These are phyloP conservation scores for Amylostereum chailletii DNA, from an alignment of 1,284 basidiomycete species.

Conservation along the genomic window DNA sequence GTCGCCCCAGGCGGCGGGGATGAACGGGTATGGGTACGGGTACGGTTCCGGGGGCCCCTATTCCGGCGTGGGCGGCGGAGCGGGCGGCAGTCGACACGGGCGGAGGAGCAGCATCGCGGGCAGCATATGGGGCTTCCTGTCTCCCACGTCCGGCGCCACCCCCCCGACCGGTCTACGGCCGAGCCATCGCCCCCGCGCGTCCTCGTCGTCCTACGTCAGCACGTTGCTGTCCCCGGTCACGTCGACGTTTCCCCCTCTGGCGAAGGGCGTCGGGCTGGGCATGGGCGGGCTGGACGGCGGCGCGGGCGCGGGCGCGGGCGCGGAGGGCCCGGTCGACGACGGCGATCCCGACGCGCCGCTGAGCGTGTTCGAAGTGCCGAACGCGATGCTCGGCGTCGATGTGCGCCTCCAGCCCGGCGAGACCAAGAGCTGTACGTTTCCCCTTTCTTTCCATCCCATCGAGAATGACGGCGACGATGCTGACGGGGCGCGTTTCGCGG, in stretches of 20 bases:
- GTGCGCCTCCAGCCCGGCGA: slow-evolving; percentile 71
- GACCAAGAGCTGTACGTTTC: slow-evolving; percentile 66
- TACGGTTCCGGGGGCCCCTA: slow-evolving; percentile 7
- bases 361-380: slow-evolving; percentile 76
- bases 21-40: not conserved
- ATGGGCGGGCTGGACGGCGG: slow-evolving; percentile 17
- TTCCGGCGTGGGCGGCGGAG: slow-evolving; percentile 5
- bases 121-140: slow-evolving; percentile 51
- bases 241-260: slow-evolving; percentile 8
- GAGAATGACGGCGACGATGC: not conserved
- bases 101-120: slow-evolving; percentile 23
- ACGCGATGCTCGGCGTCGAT: slow-evolving; percentile 81
- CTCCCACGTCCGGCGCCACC: slow-evolving; percentile 13
- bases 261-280: slow-evolving; percentile 12
- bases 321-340: slow-evolving; percentile 24
- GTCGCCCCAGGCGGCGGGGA: slow-evolving; percentile 18
- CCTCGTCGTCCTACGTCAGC: slow-evolving; percentile 20
- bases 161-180: slow-evolving; percentile 10
- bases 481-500: slow-evolving; percentile 3
- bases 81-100: slow-evolving; percentile 19
- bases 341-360: slow-evolving; percentile 58
- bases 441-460: not conserved
- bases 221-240: slow-evolving; percentile 15
- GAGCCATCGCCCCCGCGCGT: slow-evolving; percentile 16
- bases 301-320: slow-evolving; percentile 20